phyloP scores from a whole-genome alignment of 169 alveolate species.

The Plasmodium blacklocki region DNA sequence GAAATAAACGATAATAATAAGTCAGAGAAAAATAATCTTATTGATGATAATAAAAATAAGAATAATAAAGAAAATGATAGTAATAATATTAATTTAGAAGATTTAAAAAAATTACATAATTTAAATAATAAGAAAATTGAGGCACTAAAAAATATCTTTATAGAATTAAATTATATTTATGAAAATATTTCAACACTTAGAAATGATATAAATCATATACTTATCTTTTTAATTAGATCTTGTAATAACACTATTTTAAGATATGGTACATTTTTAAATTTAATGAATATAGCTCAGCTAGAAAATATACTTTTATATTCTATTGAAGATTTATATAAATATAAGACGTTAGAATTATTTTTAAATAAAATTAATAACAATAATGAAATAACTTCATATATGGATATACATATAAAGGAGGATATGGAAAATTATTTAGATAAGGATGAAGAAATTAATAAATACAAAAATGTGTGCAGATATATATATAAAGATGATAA shows the following conservation, averaged over 20 bases:
- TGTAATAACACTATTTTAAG: conserved; percentile 69
- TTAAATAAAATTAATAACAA: conserved; percentile 17
- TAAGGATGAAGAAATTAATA: conserved; percentile 29
- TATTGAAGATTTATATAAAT: conserved; percentile 35
- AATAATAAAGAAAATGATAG: conserved; percentile 3
- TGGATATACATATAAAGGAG: neutral
- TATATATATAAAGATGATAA: conserved; percentile 68
- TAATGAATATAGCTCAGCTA: conserved; percentile 73
- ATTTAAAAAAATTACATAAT: conserved; percentile 42
- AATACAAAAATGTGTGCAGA: conserved; percentile 65
- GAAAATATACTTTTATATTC: conserved; percentile 70
- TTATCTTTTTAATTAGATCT: conserved; percentile 28
- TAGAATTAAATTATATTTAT: conserved; percentile 71
- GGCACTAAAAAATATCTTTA: conserved; percentile 35
- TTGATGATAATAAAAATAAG: neutral
- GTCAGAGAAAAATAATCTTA: neutral
- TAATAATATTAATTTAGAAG: conserved; percentile 18
- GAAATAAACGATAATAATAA: neutral
- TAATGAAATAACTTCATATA: neutral
- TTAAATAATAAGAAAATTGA: conserved; percentile 34
- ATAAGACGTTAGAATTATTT: conserved; percentile 45
- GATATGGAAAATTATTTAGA: conserved; percentile 13
- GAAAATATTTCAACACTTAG: conserved; percentile 42
- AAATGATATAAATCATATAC: conserved; percentile 41
- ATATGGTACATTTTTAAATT: conserved; percentile 57